These are phyloP conservation scores for Westerdykella aurantiaca DNA, from an alignment of 2,329 filamentous ascomycete genomes.

Conservation along the genomic window DNA sequence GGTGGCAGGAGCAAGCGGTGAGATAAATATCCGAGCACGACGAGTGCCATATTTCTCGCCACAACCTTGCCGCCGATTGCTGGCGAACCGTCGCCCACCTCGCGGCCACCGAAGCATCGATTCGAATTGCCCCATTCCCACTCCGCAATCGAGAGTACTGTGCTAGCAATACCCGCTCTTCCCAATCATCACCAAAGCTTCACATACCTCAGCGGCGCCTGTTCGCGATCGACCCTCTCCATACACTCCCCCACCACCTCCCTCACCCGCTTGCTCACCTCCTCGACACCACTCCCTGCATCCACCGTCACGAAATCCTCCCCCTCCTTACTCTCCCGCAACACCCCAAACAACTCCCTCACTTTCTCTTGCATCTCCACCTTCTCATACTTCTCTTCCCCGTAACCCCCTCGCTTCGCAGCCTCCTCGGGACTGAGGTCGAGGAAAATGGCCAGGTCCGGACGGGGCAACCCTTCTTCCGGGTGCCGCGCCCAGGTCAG, in stretches of 20 bases:
- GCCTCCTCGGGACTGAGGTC: constrained; percentile 72
- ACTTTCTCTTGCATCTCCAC: constrained; percentile 76
- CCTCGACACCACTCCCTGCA: constrained; percentile 48
- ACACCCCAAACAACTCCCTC: constrained; percentile 60
- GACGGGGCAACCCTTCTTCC: constrained; percentile 78
- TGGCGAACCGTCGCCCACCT: too few relatives aligned
- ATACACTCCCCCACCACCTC: constrained; percentile 20
- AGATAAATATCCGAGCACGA: too few relatives aligned
- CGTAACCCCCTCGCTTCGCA: constrained; percentile 74
- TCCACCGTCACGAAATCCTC: constrained; percentile 52
- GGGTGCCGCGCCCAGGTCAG: constrained; percentile 78
- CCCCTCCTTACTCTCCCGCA: constrained; percentile 45
- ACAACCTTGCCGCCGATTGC: too few relatives aligned
- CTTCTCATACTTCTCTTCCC: constrained; percentile 82
- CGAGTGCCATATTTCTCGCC: background rate
- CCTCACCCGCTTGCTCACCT: constrained; percentile 42
- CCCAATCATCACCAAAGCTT: constrained; percentile 20
- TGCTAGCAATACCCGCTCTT: background rate
- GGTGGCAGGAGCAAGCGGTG: too few relatives aligned
- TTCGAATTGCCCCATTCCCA: too few relatives aligned
- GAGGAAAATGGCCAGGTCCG: constrained; percentile 83
- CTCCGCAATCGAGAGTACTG: background rate
- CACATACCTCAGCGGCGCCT: constrained; percentile 20
- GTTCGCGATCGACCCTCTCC: constrained; percentile 19
- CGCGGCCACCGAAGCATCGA: too few relatives aligned